Evolutionary conservation across 1,284 basidiomycete genomes (phyloP), one percentile per base, ranked within the genome.

Genomic region (Pseudozyma flocculosa): DNA sequence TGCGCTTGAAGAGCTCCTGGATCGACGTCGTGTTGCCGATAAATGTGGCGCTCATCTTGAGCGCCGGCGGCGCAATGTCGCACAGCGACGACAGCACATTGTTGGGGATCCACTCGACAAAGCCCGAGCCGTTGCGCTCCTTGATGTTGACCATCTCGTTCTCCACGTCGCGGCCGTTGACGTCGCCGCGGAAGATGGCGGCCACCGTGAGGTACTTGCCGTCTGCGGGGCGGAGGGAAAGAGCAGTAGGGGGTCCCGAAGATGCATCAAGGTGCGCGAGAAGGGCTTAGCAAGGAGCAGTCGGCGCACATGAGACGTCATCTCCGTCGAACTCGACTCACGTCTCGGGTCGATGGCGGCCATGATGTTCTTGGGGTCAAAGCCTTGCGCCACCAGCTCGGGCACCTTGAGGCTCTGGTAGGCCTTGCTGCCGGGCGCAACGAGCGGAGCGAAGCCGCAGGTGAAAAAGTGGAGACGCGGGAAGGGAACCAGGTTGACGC

Each of bases 161-260:
- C 61, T 79, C 78, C 34, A 78, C 78, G 43, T 76, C 88, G 88
- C 59, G 43, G 54, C 53, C 47, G 26, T 64, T 57, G 29, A 49
- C 48, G 52, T 74, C 67, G 50, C 78, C 78, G 41, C 78, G 70
- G 74, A 75, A 99, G 79, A 95, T 88, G 65, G 92, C 92, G 26
- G 92, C 92, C 61, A 96, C 90, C 82, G 90, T 79, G 45, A 79
- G 80, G 79, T 91, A 93, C 68, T 90, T 54, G 72, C 95, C 94
- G 76, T 95, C 89, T 24, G 11, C 15, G 23, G 21, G 41, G 15
- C 7, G n/a, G n/a, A 41, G 78, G n/a, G n/a, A n/a, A n/a, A n/a
- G n/a, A n/a, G n/a, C n/a, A n/a, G n/a, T n/a, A n/a, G n/a, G n/a
- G n/a, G n/a, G n/a, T n/a, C n/a, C n/a, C n/a, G n/a, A n/a, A n/a